A percentile compares a stretch with the other conserved stretches of the same genome.
phyloP scores from a whole-genome alignment of 176 grass and related monocot genomes.

The Ananas comosus region DNA sequence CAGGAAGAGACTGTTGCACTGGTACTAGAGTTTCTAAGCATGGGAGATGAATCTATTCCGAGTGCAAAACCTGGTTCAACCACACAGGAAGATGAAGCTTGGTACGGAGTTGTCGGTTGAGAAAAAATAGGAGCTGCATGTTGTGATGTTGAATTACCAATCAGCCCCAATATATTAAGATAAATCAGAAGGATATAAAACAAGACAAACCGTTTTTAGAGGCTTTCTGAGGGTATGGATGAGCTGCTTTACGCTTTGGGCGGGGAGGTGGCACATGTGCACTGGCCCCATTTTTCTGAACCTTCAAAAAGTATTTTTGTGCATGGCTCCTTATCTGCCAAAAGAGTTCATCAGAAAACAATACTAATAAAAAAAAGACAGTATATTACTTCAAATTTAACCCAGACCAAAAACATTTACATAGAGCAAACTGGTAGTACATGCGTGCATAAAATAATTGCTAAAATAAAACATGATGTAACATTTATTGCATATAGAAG shows the following conservation, averaged over 20 bases:
- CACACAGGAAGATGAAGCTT: conserved; percentile 34
- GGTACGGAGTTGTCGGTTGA: conserved; percentile 23
- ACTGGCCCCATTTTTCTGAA: conserved; percentile 93
- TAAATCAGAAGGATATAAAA: background rate
- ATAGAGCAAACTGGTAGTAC: background rate
- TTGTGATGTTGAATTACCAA: background rate
- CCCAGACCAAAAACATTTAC: background rate
- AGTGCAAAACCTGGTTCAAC: conserved; percentile 49
- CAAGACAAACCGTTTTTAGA: conserved; percentile 73
- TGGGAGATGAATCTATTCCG: conserved; percentile 38
- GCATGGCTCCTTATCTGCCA: conserved; percentile 95
- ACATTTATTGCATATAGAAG: background rate
- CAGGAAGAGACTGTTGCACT: conserved; percentile 49
- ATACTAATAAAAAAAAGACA: background rate
- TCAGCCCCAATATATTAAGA: background rate
- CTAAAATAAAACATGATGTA: background rate
- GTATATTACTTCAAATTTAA: background rate
- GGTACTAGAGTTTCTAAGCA: conserved; percentile 38
- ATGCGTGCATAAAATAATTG: background rate
- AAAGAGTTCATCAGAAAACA: conserved; percentile 6
- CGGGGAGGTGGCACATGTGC: conserved; percentile 93
- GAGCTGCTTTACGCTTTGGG: conserved; percentile 95
- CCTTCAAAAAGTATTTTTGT: conserved; percentile 97
- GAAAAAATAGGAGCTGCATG: conserved; percentile 25
- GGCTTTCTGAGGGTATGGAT: conserved; percentile 96